phyloP scores from a whole-genome alignment of 768 basidiomycete species.

The Tubosaeta sp. region DNA sequence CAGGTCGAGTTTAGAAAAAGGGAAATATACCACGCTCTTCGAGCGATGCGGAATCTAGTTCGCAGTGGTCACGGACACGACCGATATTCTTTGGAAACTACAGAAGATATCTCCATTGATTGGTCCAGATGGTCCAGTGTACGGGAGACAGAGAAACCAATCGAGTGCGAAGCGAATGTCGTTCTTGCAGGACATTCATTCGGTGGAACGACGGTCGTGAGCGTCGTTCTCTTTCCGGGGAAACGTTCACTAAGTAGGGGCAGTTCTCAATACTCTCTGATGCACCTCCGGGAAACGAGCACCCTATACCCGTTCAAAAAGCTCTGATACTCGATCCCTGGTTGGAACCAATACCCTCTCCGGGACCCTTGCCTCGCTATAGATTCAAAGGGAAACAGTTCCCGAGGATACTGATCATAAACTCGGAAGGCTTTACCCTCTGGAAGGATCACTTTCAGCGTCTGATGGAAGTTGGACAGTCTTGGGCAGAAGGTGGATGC shows the following conservation, averaged over 20 bases:
- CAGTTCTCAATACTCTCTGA: slow-evolving; percentile 58
- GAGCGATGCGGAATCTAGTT: slow-evolving; percentile 56
- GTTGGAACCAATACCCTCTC: slow-evolving; percentile 70
- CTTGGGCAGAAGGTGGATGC: slow-evolving; percentile 48
- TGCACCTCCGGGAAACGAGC: slow-evolving; percentile 38
- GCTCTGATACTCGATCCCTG: slow-evolving; percentile 77
- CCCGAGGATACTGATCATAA: slow-evolving; percentile 59
- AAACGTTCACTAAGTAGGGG: neutral
- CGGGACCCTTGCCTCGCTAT: slow-evolving; percentile 38
- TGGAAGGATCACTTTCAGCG: slow-evolving; percentile 73
- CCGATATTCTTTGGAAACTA: slow-evolving; percentile 32
- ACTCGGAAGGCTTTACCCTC: slow-evolving; percentile 73
- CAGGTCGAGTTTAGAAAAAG: slow-evolving; percentile 67
- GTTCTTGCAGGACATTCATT: slow-evolving; percentile 53
- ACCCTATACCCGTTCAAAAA: slow-evolving; percentile 49
- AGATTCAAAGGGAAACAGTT: slow-evolving; percentile 7
- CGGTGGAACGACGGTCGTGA: slow-evolving; percentile 50
- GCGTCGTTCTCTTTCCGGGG: slow-evolving; percentile 13
- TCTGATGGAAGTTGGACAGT: slow-evolving; percentile 47
- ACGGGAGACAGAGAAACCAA: slow-evolving; percentile 18
- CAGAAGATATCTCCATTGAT: slow-evolving; percentile 35
- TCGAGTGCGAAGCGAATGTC: slow-evolving; percentile 34
- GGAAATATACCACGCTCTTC: slow-evolving; percentile 65
- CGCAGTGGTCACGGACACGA: slow-evolving; percentile 23
- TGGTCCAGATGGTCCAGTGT: slow-evolving; percentile 40